phyloP scores from a whole-genome alignment of 139 green algal genomes.

The Pleodorina starrii region DNA sequence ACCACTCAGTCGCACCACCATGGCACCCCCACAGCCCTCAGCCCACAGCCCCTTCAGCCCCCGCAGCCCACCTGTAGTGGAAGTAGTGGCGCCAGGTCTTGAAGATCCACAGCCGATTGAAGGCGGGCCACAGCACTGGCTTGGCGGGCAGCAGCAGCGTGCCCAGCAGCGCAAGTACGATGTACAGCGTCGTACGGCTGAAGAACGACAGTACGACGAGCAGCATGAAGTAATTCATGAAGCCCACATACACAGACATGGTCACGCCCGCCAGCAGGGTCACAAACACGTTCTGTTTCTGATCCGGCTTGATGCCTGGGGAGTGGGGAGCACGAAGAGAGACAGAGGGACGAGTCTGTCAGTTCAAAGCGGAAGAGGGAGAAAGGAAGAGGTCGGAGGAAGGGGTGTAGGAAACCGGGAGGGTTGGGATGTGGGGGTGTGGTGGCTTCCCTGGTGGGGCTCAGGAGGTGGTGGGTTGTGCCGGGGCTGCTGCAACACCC shows the following conservation, averaged over 20 bases:
- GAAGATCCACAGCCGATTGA: slow-evolving; percentile 58
- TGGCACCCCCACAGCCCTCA: too few species aligned
- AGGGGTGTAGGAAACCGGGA: too few species aligned
- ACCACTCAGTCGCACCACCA: too few species aligned
- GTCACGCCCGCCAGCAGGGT: slow-evolving; percentile 26
- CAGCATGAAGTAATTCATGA: slow-evolving; percentile 48
- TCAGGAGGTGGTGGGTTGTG: too few species aligned
- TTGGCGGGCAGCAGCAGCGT: slow-evolving; percentile 46
- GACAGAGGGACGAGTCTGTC: not conserved
- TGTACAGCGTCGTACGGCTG: slow-evolving; percentile 1
- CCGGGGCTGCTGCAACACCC: too few species aligned
- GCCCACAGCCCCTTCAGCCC: too few species aligned
- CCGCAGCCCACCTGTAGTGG: slow-evolving; percentile 51
- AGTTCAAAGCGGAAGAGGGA: not conserved
- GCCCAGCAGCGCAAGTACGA: slow-evolving; percentile 43
- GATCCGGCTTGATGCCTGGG: slow-evolving; percentile 16
- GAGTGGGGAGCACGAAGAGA: not conserved
- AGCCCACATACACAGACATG: slow-evolving; percentile 42
- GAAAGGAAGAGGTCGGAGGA: too few species aligned
- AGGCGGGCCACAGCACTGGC: slow-evolving; percentile 52
- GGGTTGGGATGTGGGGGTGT: too few species aligned
- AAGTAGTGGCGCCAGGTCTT: slow-evolving; percentile 65
- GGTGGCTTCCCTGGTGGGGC: too few species aligned
- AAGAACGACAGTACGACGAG: slow-evolving; percentile 36
- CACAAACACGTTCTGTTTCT: slow-evolving; percentile 42